Evolutionary conservation across 495 filamentous ascomycete species (phyloP).

Genomic region (Xylona heveae): DNA sequence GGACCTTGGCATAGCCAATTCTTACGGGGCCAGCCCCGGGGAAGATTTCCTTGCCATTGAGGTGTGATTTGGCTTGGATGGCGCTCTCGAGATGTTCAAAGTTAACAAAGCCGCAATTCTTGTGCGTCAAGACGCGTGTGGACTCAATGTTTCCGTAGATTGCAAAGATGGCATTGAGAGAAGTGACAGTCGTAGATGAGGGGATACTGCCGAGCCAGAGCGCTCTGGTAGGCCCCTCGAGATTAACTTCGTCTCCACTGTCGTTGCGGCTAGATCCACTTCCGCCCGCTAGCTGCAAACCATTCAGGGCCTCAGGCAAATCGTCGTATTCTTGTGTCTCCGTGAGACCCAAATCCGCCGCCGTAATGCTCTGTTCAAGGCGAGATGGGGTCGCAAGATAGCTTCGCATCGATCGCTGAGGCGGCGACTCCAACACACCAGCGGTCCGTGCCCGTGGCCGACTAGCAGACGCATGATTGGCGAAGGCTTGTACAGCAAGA

Average conservation of each 20-base stretch:
- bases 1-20: constrained; percentile 94
- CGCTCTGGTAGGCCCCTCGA: constrained; percentile 80
- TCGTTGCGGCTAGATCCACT: constrained; percentile 17
- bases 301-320: constrained; percentile 53
- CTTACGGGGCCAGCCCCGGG: constrained; percentile 85
- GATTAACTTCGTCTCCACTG: constrained; percentile 42
- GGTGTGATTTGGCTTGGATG: constrained; percentile 60
- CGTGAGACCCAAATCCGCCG: constrained; percentile 49
- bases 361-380: constrained; percentile 65
- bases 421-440: constrained; percentile 71
- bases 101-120: constrained; percentile 98
- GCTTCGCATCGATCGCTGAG: constrained; percentile 46
- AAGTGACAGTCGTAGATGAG: constrained; percentile 88
- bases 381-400: constrained; percentile 68
- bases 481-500: constrained; percentile 78
- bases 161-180: constrained; percentile 80
- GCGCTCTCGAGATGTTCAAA: constrained; percentile 82
- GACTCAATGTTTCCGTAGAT: constrained; percentile 80
- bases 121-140: constrained; percentile 85
- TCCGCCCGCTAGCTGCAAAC: constrained; percentile 46
- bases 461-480: constrained; percentile 55
- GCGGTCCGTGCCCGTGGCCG: constrained; percentile 78
- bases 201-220: constrained; percentile 96
- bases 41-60: constrained; percentile 96
- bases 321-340: constrained; percentile 57